Evolutionary conservation across 2,329 filamentous ascomycete genomes (phyloP).

Genomic region (Epichloe sp.): DNA sequence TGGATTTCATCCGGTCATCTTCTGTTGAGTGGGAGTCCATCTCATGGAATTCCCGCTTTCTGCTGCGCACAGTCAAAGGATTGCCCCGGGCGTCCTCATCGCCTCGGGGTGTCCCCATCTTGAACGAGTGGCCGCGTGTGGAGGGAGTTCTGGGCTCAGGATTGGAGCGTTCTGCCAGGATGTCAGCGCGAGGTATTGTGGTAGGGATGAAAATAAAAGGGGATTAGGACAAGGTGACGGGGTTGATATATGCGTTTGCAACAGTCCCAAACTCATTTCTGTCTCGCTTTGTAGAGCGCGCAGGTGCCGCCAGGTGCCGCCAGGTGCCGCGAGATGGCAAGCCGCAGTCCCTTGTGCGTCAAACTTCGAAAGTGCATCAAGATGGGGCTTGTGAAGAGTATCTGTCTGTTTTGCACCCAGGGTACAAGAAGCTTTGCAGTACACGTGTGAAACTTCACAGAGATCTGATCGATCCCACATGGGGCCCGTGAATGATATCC

Average conservation of each 20-base stretch:
- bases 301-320: background rate
- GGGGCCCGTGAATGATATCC: background rate
- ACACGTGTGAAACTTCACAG: background rate
- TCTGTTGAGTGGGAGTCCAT: conserved; percentile 7
- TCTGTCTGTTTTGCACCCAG: background rate
- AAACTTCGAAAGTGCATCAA: background rate
- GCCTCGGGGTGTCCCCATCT: background rate
- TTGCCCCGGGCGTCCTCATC: conserved; percentile 2
- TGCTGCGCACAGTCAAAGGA: conserved; percentile 13
- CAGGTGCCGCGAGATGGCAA: background rate
- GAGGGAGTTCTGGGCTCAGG: background rate
- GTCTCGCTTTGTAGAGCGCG: background rate
- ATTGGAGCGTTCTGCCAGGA: background rate
- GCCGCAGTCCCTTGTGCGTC: background rate
- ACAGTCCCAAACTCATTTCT: background rate
- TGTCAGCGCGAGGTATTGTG: background rate
- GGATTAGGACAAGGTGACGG: background rate
- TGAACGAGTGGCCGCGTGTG: background rate
- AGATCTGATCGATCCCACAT: background rate
- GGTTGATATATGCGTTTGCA: background rate
- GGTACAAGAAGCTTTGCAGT: background rate
- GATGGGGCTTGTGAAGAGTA: background rate
- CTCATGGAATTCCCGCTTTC: conserved; percentile 17
- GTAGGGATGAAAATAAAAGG: background rate
- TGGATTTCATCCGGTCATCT: conserved; percentile 18